A percentile compares a stretch with the other conserved stretches of the same genome.
Conservation (phyloP, 164 flowering plant genomes). For the Berberis vulgaris region DNA sequence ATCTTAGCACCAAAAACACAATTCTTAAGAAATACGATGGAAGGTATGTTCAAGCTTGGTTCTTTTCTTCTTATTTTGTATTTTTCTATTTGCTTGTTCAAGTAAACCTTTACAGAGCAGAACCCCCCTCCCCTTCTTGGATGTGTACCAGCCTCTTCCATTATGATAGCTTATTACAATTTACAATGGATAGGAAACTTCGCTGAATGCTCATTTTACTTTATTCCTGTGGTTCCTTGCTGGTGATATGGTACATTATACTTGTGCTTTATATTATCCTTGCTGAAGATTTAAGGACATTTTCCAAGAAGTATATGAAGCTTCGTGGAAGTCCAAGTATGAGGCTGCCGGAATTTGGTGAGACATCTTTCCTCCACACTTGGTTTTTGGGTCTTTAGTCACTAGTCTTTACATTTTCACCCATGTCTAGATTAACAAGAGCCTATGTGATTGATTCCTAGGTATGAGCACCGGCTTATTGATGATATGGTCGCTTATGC, state of each 20-base stretch:
- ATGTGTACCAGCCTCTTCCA: no score
- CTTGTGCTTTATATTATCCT: not conserved
- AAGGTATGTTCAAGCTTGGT: constrained; percentile 39
- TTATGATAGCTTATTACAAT: no score
- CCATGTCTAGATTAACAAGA: not conserved
- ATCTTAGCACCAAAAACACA: constrained; percentile 96
- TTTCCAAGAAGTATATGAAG: constrained; percentile 75
- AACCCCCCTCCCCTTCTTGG: no score
- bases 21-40: constrained; percentile 98
- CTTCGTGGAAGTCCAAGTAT: constrained; percentile 66
- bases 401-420: not conserved
- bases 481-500: constrained; percentile 99
- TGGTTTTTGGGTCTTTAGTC: not conserved
- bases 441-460: constrained; percentile 14
- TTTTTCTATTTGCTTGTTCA: not conserved
- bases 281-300: constrained; percentile 70
- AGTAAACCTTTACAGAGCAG: not conserved
- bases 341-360: constrained; percentile 84
- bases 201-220: no score
- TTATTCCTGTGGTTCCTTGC: no score
- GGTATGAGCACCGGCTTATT: constrained; percentile 97
- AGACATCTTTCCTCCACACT: constrained; percentile 11
- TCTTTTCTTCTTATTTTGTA: not conserved
- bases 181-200: no score
- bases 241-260: not conserved